A percentile compares a stretch with the other conserved stretches of the same genome.
These are phyloP conservation scores for Thermothelomyces thermophilus DNA, from an alignment of 2,329 filamentous ascomycete genomes.

Conservation along the genomic window DNA sequence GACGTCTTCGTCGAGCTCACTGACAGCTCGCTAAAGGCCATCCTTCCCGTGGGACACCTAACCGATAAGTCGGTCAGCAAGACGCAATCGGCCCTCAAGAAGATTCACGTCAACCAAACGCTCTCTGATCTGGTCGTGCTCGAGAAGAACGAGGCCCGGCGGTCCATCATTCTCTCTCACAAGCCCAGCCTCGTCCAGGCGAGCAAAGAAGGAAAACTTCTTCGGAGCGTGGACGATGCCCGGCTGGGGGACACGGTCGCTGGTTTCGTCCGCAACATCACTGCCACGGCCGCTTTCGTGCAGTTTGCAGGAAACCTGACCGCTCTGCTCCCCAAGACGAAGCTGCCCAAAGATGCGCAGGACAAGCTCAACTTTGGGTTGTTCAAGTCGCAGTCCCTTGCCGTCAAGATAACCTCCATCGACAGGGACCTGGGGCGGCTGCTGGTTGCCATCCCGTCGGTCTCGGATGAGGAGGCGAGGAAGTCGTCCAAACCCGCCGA, in stretches of 20 bases:
- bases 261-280: conserved; percentile 83
- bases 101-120: conserved; percentile 76
- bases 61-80: conserved; percentile 79
- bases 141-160: conserved; percentile 74
- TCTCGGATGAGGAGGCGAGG: conserved; percentile 37
- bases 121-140: conserved; percentile 77
- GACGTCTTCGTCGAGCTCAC: conserved; percentile 71
- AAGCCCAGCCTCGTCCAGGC: conserved; percentile 78
- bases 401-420: conserved; percentile 63
- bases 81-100: conserved; percentile 68
- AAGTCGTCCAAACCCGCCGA: conserved; percentile 33
- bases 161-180: conserved; percentile 68
- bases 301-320: conserved; percentile 74
- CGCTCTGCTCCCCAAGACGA: conserved; percentile 72
- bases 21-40: conserved; percentile 67
- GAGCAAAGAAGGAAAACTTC: conserved; percentile 62
- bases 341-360: conserved; percentile 65
- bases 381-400: conserved; percentile 67
- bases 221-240: conserved; percentile 66
- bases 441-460: conserved; percentile 44
- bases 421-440: conserved; percentile 67
- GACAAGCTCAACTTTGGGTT: conserved; percentile 70
- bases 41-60: conserved; percentile 70
- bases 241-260: conserved; percentile 61
- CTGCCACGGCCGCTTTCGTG: conserved; percentile 75